These are phyloP conservation scores for Lichina pygmaea DNA, from an alignment of 495 filamentous ascomycete species.

Conservation along the genomic window DNA sequence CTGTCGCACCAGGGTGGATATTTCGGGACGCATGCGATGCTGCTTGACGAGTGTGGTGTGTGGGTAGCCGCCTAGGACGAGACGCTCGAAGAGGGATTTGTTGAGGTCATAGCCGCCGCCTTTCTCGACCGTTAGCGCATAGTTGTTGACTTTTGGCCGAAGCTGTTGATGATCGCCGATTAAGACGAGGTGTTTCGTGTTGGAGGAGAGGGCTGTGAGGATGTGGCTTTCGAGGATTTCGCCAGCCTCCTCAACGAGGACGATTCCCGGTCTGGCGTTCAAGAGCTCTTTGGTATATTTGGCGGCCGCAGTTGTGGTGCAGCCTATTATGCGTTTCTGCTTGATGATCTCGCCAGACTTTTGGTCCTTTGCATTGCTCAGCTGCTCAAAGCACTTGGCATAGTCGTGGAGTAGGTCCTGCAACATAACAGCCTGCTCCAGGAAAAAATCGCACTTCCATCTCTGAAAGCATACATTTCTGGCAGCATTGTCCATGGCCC, in stretches of 20 bases:
- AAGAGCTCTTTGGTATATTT: constrained; percentile 27
- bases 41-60: constrained; percentile 32
- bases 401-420: constrained; percentile 12
- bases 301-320: constrained; percentile 51
- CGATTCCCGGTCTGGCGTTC: constrained; percentile 20
- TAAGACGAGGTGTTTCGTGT: constrained; percentile 38
- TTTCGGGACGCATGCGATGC: constrained; percentile 45
- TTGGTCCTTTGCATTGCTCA: constrained; percentile 18
- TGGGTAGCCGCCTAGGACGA: constrained; percentile 26
- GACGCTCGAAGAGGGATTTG: constrained; percentile 41
- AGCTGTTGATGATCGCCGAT: constrained; percentile 65
- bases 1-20: constrained; percentile 28
- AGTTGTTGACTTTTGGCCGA: constrained; percentile 41
- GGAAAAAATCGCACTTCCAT: constrained; percentile 24
- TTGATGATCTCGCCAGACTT: constrained; percentile 19
- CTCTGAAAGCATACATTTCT: constrained; percentile 11
- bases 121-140: constrained; percentile 33
- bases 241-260: constrained; percentile 55
- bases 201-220: constrained; percentile 28
- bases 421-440: constrained; percentile 21
- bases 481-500: constrained; percentile 19
- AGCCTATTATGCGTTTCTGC: constrained; percentile 37
- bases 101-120: constrained; percentile 47
- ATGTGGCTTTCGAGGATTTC: constrained; percentile 55
- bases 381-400: constrained; percentile 15